Percentiles rank a stretch among this genome's conserved stretches.
Conservation (phyloP, 2,329 filamentous ascomycete genomes). For the Ampelomyces quisqualis region DNA sequence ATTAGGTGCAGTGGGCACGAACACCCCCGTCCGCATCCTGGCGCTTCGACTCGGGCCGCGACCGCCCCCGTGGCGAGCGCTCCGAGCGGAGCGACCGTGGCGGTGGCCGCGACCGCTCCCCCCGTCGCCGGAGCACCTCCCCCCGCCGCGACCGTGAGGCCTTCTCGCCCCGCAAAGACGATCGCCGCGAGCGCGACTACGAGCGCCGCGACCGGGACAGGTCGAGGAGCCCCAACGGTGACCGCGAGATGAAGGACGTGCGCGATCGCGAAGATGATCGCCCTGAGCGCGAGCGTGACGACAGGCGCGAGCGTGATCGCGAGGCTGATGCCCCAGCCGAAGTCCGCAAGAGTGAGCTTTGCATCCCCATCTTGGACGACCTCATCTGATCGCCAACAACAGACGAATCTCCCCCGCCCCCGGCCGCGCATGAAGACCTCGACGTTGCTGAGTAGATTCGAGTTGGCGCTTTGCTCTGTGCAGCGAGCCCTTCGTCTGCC, state of each 20-base stretch:
- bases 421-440: slow-evolving; percentile 80
- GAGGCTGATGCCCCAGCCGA: slow-evolving; percentile 79
- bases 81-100: slow-evolving; percentile 68
- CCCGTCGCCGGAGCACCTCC: slow-evolving; percentile 51
- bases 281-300: slow-evolving; percentile 49
- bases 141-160: slow-evolving; percentile 60
- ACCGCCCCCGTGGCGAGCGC: slow-evolving; percentile 31
- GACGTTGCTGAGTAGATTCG: slow-evolving; percentile 76
- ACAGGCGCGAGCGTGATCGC: slow-evolving; percentile 48
- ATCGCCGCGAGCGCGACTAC: slow-evolving; percentile 63
- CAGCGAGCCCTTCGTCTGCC: slow-evolving; percentile 11
- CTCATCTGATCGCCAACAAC: slow-evolving; percentile 41
- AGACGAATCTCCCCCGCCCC: slow-evolving; percentile 73
- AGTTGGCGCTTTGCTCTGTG: slow-evolving; percentile 15
- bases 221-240: slow-evolving; percentile 62
- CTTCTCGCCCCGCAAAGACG: slow-evolving; percentile 82
- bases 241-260: slow-evolving; percentile 51
- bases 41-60: slow-evolving; percentile 85
- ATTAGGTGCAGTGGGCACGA: slow-evolving; percentile 79
- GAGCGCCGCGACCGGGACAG: slow-evolving; percentile 72
- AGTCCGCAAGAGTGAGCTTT: slow-evolving; percentile 75
- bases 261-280: slow-evolving; percentile 64
- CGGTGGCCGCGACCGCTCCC: slow-evolving; percentile 58
- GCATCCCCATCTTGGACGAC: slow-evolving; percentile 19
- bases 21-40: slow-evolving; percentile 97